Base-by-base conservation (phyloP, 2,329 filamentous ascomycete species). In the Pyricularia pennisetigena region DNA sequence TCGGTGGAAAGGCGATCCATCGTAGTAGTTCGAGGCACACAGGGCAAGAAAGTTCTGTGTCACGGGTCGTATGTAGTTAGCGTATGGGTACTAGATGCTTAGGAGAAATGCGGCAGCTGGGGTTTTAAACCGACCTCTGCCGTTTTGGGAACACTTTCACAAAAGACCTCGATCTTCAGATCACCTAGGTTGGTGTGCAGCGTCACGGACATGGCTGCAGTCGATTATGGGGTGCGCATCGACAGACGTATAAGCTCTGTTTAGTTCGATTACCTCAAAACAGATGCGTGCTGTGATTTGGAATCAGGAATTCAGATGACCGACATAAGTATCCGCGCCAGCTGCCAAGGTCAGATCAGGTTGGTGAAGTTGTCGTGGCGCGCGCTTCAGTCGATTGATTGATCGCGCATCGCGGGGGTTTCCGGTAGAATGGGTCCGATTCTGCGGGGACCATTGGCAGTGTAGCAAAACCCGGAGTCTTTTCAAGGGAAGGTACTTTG, bases 161-260 rank as follows among this genome's bases (percentile, higher is more conserved):
- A 98, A 81, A 97, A 98, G 72, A 99, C 83, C 79, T 98, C 95
- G 74, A 98, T 87, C 81, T 98, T 99, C 77, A 99, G 85, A 79
- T 95, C 90, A 76, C 95, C 95, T 67, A 90, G 85, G 66, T 89
- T 92, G 66, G 95, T 99, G 79, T 97, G 93, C 16, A 99, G 85
- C 12, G 87, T 89, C 71, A 89, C 86, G 14, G 87, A 89, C 87
- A 90, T 89, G 12, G 41, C 20, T 54, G 12, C 32, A 41, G 14
- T 16, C 32, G 32, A 41, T 41, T 41, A 41, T 54, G 41, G n/a
- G 41, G 41, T 54, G 20, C 12, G 41, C 41, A n/a, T 54, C 41
- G 41, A 10, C 41, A 54, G 41, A 1, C 16, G 41, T 54, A n/a
- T n/a, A 54, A 54, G 2, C 41, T 49, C 41, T 49, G 20, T n/a